A percentile compares a stretch with the other conserved stretches of the same genome.
Conservation (phyloP, 345 rosid species). For the Eucalyptus virginea region DNA sequence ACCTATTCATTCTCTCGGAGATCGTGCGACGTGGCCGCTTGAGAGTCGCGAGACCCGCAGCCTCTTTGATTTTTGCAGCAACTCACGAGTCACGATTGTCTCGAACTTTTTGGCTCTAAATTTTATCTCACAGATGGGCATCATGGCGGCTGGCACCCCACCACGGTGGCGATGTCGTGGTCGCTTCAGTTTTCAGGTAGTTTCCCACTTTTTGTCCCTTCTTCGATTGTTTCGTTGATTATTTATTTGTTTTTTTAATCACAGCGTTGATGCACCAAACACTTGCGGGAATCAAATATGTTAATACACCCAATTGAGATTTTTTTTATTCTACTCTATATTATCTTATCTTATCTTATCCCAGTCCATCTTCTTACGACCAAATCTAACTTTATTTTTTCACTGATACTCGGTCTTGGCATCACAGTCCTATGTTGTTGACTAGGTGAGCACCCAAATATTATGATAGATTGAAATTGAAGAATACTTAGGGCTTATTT, state of each 20-base stretch:
- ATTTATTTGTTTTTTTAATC: background rate
- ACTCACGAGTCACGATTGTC: background rate
- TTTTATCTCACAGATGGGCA: background rate
- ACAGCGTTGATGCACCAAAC: background rate
- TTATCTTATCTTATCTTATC: background rate
- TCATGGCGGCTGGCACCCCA: background rate
- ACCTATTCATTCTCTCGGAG: background rate
- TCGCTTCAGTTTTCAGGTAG: background rate
- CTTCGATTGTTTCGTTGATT: background rate
- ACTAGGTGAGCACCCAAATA: background rate
- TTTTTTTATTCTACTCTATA: background rate
- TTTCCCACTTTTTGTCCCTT: background rate
- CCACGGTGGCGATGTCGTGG: background rate
- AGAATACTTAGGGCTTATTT: background rate
- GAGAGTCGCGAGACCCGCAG: background rate
- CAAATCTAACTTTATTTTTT: background rate
- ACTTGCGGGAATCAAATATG: background rate
- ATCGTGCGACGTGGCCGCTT: background rate
- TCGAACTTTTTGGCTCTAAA: background rate
- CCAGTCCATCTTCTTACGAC: rapidly evolving
- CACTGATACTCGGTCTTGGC: background rate
- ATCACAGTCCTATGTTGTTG: background rate
- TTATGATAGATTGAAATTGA: background rate
- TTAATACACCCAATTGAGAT: background rate
- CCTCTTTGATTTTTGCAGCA: background rate